Base-by-base conservation (phyloP, 305 asterid species). In the Petunia hybrid region DNA sequence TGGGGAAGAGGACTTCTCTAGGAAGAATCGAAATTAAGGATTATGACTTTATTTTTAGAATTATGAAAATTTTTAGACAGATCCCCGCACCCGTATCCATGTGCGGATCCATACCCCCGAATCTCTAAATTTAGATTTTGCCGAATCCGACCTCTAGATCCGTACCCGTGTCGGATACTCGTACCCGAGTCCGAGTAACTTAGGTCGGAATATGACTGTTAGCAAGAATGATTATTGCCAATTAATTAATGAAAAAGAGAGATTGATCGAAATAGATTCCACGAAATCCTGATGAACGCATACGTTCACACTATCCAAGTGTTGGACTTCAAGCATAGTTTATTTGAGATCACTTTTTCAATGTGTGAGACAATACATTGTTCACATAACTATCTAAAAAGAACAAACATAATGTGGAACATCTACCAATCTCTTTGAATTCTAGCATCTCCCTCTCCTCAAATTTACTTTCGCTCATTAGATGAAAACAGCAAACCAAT, bases 301-400 rank as follows among this genome's bases (percentile, higher is more conserved):
- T 35, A 51, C 35, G 62, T 73, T 48, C 35, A 46, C 77, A 70
- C 60, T 45, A 70, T 5, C 60, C 22, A 45, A 31, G 57, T 4
- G 51, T 73, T 73, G 62, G 45, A 51, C 63, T 35, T 48, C 78
- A 73, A 48, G 78, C 63, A 73, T 35, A 73, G 31, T 36, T 13
- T 73, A 56, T 36, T 35, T 51, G 36, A 51, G 78, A 73, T 51
- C 61, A 51, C 35, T 51, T 73, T 41, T 35, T 51, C 45, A 51
- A 35, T 73, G 51, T 35, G 78, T 74, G 48, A 74, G 46, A 51
- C 43, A 36, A 36, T 48, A 73, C 36, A 38, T 16, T 51, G 12
- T 74, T 51, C 45, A 14, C 78, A 51, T 36, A 53, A 73, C 78
- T 35, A 62, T 45, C 78, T 6, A 73, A 48, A 61, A 13, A 51